These are phyloP conservation scores for Aureobasidium sp. DNA, from an alignment of 2,329 filamentous ascomycete genomes.

Conservation along the genomic window DNA sequence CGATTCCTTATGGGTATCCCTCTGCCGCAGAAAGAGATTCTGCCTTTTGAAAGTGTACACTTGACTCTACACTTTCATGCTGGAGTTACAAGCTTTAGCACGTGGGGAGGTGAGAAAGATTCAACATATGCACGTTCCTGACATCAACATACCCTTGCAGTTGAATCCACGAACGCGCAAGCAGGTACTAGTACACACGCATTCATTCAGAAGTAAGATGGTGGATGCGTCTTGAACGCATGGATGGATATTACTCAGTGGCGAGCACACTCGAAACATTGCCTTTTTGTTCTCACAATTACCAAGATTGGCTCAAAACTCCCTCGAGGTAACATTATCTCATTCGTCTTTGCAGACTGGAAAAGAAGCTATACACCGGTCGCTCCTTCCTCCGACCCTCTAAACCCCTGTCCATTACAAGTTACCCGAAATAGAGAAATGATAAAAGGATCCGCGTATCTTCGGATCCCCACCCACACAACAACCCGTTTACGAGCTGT, in stretches of 20 bases:
- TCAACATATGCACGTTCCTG: background rate
- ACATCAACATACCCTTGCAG: background rate
- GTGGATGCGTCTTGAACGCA: background rate
- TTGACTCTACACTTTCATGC: too few species aligned
- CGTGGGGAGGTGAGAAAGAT: too few species aligned
- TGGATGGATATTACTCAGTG: background rate
- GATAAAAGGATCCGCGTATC: background rate
- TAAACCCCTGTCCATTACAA: background rate
- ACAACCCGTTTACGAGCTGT: background rate
- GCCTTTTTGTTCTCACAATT: background rate
- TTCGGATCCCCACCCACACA: conserved; percentile 10
- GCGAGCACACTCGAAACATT: background rate
- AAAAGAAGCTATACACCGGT: background rate
- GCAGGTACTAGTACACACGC: background rate
- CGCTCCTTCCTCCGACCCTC: background rate
- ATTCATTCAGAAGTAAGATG: background rate
- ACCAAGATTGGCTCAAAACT: background rate
- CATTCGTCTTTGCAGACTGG: background rate
- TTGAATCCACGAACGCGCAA: background rate
- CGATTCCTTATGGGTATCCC: too few species aligned
- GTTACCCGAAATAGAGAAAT: background rate
- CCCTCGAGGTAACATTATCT: background rate
- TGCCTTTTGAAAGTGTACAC: too few species aligned
- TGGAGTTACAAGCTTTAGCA: too few species aligned
- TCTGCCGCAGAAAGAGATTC: too few species aligned